phyloP scores from a whole-genome alignment of 805 yeast genomes.

The Suhomyces tanzawaensis region DNA sequence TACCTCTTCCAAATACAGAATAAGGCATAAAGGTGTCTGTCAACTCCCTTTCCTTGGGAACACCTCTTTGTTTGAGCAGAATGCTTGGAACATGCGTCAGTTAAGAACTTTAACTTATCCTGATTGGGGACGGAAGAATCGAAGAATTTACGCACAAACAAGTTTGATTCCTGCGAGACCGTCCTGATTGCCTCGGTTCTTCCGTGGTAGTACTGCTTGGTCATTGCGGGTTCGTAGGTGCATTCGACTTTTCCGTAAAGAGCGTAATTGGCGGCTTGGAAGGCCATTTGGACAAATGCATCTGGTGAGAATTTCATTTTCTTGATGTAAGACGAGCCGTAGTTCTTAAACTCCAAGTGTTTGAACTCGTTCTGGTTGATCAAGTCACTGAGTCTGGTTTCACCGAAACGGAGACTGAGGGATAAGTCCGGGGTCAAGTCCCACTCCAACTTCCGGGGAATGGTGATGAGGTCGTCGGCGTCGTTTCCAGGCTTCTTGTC shows the following conservation, averaged over 20 bases:
- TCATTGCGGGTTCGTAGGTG: constrained; percentile 96
- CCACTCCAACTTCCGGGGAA: constrained; percentile 90
- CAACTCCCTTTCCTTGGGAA: constrained; percentile 83
- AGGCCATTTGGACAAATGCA: constrained; percentile 91
- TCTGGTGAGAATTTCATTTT: constrained; percentile 88
- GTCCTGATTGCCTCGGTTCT: constrained; percentile 90
- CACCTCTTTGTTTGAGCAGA: constrained; percentile 64
- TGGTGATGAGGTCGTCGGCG: constrained; percentile 43
- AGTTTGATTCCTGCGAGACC: constrained; percentile 75
- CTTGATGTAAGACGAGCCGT: constrained; percentile 77
- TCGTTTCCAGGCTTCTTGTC: constrained; percentile 25
- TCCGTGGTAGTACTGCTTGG: constrained; percentile 82
- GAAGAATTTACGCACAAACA: constrained; percentile 81
- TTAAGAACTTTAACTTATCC: constrained; percentile 58
- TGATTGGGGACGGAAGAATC: constrained; percentile 57
- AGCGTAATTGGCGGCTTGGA: constrained; percentile 90
- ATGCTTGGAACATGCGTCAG: constrained; percentile 71
- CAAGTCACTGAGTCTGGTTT: constrained; percentile 81
- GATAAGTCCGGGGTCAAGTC: constrained; percentile 72
- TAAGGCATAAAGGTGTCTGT: constrained; percentile 83
- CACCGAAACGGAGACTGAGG: constrained; percentile 82
- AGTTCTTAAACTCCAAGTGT: constrained; percentile 67
- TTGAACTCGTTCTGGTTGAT: constrained; percentile 88
- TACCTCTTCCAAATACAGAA: constrained; percentile 84
- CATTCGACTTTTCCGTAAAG: constrained; percentile 90